These are phyloP conservation scores for Chytriomyces confervae DNA, from an alignment of 192 early-diverging fungal genomes.

Conservation along the genomic window DNA sequence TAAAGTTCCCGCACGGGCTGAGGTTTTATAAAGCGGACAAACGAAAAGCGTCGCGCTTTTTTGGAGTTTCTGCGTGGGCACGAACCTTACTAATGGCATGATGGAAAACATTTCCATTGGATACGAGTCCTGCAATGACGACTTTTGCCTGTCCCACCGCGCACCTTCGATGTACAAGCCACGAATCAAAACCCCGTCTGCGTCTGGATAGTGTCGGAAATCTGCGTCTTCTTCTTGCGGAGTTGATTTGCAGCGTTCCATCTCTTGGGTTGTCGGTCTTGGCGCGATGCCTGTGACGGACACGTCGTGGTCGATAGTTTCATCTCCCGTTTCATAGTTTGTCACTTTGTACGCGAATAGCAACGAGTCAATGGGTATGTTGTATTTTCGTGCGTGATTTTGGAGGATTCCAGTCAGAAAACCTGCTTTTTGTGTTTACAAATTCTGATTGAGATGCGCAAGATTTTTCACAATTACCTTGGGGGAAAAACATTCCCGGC, in stretches of 20 bases:
- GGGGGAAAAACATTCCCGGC: conserved; percentile 69
- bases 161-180: conserved; percentile 68
- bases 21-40: conserved; percentile 68
- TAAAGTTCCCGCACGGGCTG: conserved; percentile 65
- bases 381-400: conserved; percentile 66
- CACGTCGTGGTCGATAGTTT: conserved; percentile 26
- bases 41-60: conserved; percentile 46
- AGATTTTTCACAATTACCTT: conserved; percentile 43
- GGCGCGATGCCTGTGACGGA: not conserved
- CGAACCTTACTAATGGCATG: conserved; percentile 64
- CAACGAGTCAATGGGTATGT: conserved; percentile 68
- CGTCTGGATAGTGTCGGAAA: conserved; percentile 31
- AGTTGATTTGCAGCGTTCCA: conserved; percentile 17
- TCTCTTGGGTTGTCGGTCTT: not conserved
- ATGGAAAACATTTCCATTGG: conserved; percentile 74
- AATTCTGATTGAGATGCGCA: not conserved
- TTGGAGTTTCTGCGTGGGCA: conserved; percentile 55
- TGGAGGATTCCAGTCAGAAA: conserved; percentile 70
- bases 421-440: conserved; percentile 32
- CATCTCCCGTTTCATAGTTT: conserved; percentile 51
- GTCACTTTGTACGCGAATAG: conserved; percentile 58
- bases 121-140: conserved; percentile 63
- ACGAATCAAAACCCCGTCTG: conserved; percentile 62
- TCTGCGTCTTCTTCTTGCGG: conserved; percentile 50
- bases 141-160: conserved; percentile 60